phyloP scores from a whole-genome alignment of 164 flowering plant species.

The Chimonanthus salicifolius region DNA sequence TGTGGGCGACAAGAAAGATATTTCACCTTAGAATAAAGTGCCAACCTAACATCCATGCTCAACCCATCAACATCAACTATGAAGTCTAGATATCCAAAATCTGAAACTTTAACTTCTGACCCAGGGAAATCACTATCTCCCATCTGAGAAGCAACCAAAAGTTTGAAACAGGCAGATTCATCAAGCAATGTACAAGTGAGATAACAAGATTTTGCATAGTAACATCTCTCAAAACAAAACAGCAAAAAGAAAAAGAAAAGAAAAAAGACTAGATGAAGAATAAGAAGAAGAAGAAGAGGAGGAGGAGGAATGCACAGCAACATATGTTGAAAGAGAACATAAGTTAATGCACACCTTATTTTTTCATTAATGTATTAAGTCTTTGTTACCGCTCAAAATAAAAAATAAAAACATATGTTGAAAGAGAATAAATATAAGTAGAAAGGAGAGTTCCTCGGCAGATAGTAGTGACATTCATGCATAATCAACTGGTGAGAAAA shows the following conservation, averaged over 20 bases:
- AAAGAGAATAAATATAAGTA: background rate
- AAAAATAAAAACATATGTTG: background rate
- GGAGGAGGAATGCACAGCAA: background rate
- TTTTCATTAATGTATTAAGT: too few relatives aligned
- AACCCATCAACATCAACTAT: slow-evolving; percentile 67
- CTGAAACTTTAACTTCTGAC: slow-evolving; percentile 42
- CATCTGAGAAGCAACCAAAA: slow-evolving; percentile 25
- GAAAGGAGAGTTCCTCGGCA: too few relatives aligned
- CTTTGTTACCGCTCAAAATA: too few relatives aligned
- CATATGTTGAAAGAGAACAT: background rate
- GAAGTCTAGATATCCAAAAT: slow-evolving; percentile 41
- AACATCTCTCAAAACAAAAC: background rate
- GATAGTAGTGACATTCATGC: too few relatives aligned
- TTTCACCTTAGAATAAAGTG: slow-evolving; percentile 65
- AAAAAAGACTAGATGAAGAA: background rate
- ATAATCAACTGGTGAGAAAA: too few relatives aligned
- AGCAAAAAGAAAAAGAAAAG: background rate
- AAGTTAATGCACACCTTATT: too few relatives aligned
- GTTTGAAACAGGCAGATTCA: background rate
- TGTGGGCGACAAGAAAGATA: background rate
- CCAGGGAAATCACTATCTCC: slow-evolving; percentile 36
- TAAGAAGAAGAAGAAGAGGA: too few relatives aligned
- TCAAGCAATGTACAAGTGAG: background rate
- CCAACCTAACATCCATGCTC: slow-evolving; percentile 45
- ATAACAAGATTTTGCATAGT: background rate